Evolutionary conservation across 2,329 filamentous ascomycete genomes (phyloP), one percentile per base, ranked within the genome.

Genomic region (Fusarium sp.): DNA sequence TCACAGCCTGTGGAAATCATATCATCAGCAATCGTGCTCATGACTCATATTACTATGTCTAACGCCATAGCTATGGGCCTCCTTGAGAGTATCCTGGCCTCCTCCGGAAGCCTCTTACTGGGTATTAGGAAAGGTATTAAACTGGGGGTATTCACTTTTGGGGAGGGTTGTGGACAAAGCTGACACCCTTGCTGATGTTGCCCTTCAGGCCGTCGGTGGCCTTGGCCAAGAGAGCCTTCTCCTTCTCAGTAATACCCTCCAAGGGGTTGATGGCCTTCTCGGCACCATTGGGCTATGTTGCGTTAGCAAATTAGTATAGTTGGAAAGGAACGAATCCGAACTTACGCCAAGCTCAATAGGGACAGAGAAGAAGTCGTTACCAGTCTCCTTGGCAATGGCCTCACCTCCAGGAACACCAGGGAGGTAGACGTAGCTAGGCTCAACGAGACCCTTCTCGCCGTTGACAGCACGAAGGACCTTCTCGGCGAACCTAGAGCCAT

Each of bases 371-470:
- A 92, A 99, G 57, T 99, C 94, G 68, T 87, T 82, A 73, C 94
- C 94, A 65, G 91, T 93, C 77, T 90, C 88, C 86, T 97, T 93
- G 67, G 87, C 87, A 74, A 99, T 91, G 71, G 88, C 93, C 54
- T 95, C 92, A 77, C 96, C 96, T 66, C 95, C 96, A 55, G 91
- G 83, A 49, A 99, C 88, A 81, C 95, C 95, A 49, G 92, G 90
- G 35, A 98, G 92, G 85, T 97, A 97, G 83, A 99, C 90, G 82
- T 92, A 99, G 80, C 93, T 96, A 75, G 95, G 94, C 87, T 97
- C 95, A 67, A 97, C 86, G 73, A 99, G 91, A 71, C 93, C 93
- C 84, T 93, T 93, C 87, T 97, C 92, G 71, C 96, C 96, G 82
- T 92, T 92, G 76, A 85, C 80, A 73, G 94, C 96, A 84, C 91